Evolutionary conservation across 306 rosid genomes (phyloP), one percentile per base, ranked within the genome.

Genomic region (Lathyrus tuberosus): DNA sequence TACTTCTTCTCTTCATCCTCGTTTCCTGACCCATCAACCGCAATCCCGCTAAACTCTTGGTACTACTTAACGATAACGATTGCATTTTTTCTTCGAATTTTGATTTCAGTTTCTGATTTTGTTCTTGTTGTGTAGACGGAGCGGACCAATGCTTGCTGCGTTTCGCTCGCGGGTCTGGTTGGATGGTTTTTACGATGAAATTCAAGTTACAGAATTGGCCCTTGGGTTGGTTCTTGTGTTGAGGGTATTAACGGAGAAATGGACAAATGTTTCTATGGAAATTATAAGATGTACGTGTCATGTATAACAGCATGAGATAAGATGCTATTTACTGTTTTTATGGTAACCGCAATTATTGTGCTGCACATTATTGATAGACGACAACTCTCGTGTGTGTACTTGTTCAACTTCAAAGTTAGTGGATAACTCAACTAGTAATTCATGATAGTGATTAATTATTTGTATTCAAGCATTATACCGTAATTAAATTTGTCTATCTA

Each of bases 11-110:
- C 66, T 65, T 71, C 18, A 40, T 2, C 51, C 80, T 74, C 6
- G 4, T 43, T 49, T 78, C 89, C 49, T 33, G 43, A 64, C 85
- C 65, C 51, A 62, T 48, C 10, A 78, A 66, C 11, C 76, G 20
- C 75, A 82, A 74, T 80, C 79, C 81, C 37, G 71, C 65, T 13
- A 82, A 76, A 72, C 82, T 56, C 77, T 76, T 81, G 38, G 80
- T 33, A 64, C 88, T 83, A 52, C 88, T 83, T 28, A 84, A 53
- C n/a, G 95, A 87, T 40, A 84, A 30, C 3, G 95, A 87, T 65
- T 94, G 92, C 97, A 94, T 94, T 66, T 26, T 51, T 49, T 14
- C 10, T 47, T n/a, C 20, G 2, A 5, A 6, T 7, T 15, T 2
- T 7, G 8, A 12, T 49, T 17, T 51, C 3, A 51, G 2, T 51